phyloP scores from a whole-genome alignment of 1,139 yeast genomes.

The Taiozyma sp. region DNA sequence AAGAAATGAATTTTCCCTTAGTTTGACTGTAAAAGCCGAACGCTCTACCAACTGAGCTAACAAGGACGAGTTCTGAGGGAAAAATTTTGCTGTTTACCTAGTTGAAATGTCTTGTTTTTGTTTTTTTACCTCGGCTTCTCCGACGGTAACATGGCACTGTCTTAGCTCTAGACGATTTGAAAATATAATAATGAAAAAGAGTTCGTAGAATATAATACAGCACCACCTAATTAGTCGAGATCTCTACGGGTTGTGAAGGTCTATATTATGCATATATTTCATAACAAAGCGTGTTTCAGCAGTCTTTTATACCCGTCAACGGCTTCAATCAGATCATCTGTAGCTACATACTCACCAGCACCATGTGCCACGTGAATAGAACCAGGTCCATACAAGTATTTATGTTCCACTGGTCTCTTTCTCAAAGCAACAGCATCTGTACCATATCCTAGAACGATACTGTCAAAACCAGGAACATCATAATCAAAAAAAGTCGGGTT shows the following conservation, averaged over 20 bases:
- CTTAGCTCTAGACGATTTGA: no score
- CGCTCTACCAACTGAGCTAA: slow-evolving; percentile 18
- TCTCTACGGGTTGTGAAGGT: no score
- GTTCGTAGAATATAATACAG: no score
- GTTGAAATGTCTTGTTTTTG: no score
- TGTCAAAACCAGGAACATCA: slow-evolving; percentile 58
- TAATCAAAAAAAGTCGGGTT: slow-evolving; percentile 47
- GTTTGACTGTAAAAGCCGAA: slow-evolving; percentile 14
- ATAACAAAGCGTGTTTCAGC: slow-evolving; percentile 24
- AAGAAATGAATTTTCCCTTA: slow-evolving; percentile 7
- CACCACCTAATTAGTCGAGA: no score
- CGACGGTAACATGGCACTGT: not conserved
- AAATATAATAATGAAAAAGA: no score
- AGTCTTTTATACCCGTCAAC: slow-evolving; percentile 52
- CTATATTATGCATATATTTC: not conserved
- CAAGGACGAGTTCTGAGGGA: slow-evolving; percentile 12
- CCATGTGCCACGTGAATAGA: slow-evolving; percentile 61
- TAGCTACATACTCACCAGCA: slow-evolving; percentile 48
- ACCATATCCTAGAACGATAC: slow-evolving; percentile 48
- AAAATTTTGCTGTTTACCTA: not conserved
- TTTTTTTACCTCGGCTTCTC: not conserved
- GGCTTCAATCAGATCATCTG: slow-evolving; percentile 43
- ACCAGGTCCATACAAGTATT: slow-evolving; percentile 66
- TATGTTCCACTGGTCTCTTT: slow-evolving; percentile 30
- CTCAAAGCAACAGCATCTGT: slow-evolving; percentile 57